phyloP scores from a whole-genome alignment of 1,139 yeast species.

The Hanseniaspora gamundiae region DNA sequence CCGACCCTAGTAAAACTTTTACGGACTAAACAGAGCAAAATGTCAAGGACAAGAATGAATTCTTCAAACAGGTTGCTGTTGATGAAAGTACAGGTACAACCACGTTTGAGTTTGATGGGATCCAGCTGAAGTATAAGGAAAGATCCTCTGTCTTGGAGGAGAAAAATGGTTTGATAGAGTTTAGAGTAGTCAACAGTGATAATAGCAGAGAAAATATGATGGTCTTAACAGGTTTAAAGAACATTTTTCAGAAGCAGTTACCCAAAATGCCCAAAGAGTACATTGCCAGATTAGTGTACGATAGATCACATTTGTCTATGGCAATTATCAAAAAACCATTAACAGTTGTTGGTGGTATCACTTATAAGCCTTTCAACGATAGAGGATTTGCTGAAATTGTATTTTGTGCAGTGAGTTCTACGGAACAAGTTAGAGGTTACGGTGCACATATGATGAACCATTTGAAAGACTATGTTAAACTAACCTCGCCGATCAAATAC shows the following conservation, averaged over 20 bases:
- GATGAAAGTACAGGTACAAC: conserved; percentile 36
- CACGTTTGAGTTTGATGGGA: conserved; percentile 59
- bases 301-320: conserved; percentile 85
- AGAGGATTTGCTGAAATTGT: conserved; percentile 95
- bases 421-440: conserved; percentile 95
- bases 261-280: conserved; percentile 99
- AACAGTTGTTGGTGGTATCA: conserved; percentile 95
- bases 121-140: conserved; percentile 75
- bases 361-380: conserved; percentile 85
- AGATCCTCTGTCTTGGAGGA: conserved; percentile 92
- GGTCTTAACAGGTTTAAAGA: conserved; percentile 87
- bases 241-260: conserved; percentile 90
- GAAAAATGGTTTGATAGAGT: conserved; percentile 80
- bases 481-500: conserved; percentile 76
- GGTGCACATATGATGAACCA: conserved; percentile 99
- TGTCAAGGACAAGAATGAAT: conserved; percentile 18
- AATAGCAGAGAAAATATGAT: conserved; percentile 77
- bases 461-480: conserved; percentile 84
- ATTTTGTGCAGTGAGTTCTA: conserved; percentile 92
- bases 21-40: conserved; percentile 6
- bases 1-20: not conserved
- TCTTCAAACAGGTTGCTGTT: conserved; percentile 12
- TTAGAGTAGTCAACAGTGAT: conserved; percentile 92
- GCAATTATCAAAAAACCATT: conserved; percentile 90
- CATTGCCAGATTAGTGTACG: conserved; percentile 87